Conservation (phyloP, 2,329 filamentous ascomycete genomes). For the Fusarium brevicatenulatum region DNA sequence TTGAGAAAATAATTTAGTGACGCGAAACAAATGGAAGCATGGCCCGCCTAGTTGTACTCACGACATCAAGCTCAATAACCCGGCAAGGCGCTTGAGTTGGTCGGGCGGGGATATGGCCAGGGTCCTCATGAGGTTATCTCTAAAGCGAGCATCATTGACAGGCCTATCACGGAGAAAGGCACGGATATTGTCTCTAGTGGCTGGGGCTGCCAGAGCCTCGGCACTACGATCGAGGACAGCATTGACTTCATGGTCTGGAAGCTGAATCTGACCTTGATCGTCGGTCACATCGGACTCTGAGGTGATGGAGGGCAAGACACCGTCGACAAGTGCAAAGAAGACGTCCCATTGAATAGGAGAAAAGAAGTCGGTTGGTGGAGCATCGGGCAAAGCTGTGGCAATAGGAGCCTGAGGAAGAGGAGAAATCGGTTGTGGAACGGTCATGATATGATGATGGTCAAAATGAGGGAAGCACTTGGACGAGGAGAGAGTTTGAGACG, state of each 20-base stretch:
- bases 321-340: slow-evolving; percentile 65
- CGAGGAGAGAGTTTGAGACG: slow-evolving; percentile 16
- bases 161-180: slow-evolving; percentile 64
- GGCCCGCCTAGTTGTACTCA: slow-evolving; percentile 49
- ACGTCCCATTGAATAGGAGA: slow-evolving; percentile 63
- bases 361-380: slow-evolving; percentile 52
- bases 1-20: slow-evolving; percentile 46
- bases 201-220: slow-evolving; percentile 51
- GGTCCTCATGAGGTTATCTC: slow-evolving; percentile 58
- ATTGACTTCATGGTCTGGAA: slow-evolving; percentile 63
- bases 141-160: slow-evolving; percentile 63
- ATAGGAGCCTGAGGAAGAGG: slow-evolving; percentile 21
- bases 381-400: slow-evolving; percentile 41
- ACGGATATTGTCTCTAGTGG: slow-evolving; percentile 57
- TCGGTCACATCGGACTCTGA: slow-evolving; percentile 53
- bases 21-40: neutral
- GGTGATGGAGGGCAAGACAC: slow-evolving; percentile 69
- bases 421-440: slow-evolving; percentile 30
- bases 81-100: slow-evolving; percentile 51
- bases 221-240: slow-evolving; percentile 54
- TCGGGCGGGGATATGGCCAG: slow-evolving; percentile 50
- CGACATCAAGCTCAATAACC: slow-evolving; percentile 55
- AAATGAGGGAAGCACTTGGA: slow-evolving; percentile 17
- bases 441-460: slow-evolving; percentile 21
- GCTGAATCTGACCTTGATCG: slow-evolving; percentile 53